A percentile compares a stretch with the other conserved stretches of the same genome.
These are phyloP conservation scores for Kluyveromyces aestuarii DNA, from an alignment of 805 yeast species.

Conservation along the genomic window DNA sequence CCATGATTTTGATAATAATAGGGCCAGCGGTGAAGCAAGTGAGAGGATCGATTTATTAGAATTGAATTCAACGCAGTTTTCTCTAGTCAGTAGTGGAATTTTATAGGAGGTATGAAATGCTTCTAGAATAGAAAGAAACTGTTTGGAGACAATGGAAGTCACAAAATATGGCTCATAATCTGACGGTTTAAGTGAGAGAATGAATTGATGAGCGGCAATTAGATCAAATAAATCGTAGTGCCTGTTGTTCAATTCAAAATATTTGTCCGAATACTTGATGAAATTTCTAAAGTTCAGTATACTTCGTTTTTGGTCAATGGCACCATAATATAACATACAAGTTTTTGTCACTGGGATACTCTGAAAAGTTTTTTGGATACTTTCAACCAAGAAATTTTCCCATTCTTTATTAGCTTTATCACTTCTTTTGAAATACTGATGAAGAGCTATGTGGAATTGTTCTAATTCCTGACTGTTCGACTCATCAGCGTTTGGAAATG, in stretches of 20 bases:
- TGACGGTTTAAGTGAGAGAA: conserved; percentile 5
- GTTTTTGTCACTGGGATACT: conserved; percentile 28
- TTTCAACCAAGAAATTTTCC: conserved; percentile 22
- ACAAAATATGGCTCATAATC: conserved; percentile 1
- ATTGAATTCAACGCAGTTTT: conserved; percentile 15
- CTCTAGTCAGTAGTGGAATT: conserved; percentile 10
- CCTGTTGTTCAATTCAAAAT: conserved; percentile 28
- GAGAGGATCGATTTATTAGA: conserved; percentile 11
- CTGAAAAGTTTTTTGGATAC: conserved; percentile 40
- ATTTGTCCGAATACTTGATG: conserved; percentile 32
- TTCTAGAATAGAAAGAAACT: conserved; percentile 8
- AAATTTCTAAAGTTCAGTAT: conserved; percentile 32
- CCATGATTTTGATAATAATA: conserved; percentile 18
- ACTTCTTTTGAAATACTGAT: conserved; percentile 16
- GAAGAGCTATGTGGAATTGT: conserved; percentile 25
- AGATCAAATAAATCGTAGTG: conserved; percentile 32
- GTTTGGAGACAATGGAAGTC: not conserved
- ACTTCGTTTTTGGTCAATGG: conserved; percentile 21
- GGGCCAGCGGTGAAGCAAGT: conserved; percentile 14
- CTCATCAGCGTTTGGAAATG: conserved; percentile 40
- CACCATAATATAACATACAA: conserved; percentile 29
- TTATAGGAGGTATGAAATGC: conserved; percentile 13
- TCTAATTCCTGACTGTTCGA: conserved; percentile 22
- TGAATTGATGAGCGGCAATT: conserved; percentile 19
- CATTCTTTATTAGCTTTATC: conserved; percentile 13